phyloP scores from a whole-genome alignment of 2,329 filamentous ascomycete genomes.

The Sarocladium oryzae region DNA sequence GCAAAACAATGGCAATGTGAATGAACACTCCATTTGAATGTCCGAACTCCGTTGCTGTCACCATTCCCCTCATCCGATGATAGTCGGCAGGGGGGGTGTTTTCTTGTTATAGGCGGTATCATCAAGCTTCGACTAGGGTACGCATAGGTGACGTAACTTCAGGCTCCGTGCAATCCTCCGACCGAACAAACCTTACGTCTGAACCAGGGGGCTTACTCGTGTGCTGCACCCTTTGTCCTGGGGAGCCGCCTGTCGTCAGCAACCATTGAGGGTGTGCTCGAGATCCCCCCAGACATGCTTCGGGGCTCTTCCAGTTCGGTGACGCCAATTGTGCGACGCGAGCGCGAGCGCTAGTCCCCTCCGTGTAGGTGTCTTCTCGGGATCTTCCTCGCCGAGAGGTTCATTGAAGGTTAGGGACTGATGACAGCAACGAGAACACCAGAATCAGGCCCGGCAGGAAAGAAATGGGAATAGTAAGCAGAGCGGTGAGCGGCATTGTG shows the following conservation, averaged over 20 bases:
- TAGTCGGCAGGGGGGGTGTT: background rate
- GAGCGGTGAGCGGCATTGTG: background rate
- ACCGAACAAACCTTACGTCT: background rate
- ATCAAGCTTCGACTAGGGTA: too few relatives aligned
- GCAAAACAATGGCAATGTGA: too few relatives aligned
- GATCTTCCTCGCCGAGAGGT: background rate
- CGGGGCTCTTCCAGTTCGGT: slow-evolving; percentile 2
- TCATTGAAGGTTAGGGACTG: background rate
- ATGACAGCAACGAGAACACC: background rate
- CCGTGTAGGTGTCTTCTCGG: too few relatives aligned
- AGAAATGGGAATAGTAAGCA: background rate
- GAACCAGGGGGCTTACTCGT: too few relatives aligned
- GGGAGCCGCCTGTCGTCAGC: too few relatives aligned
- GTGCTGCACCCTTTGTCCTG: too few relatives aligned
- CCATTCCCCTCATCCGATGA: background rate
- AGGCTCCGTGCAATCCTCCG: background rate
- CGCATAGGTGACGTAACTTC: background rate
- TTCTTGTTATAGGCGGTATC: too few relatives aligned
- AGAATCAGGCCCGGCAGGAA: background rate
- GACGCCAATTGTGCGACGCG: background rate
- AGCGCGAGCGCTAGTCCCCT: background rate
- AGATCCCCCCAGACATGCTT: background rate
- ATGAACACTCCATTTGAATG: too few relatives aligned
- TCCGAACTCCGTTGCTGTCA: too few relatives aligned
- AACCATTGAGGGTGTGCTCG: background rate